A percentile compares a stretch with the other conserved stretches of the same genome.
These are phyloP conservation scores for Lepidium didymum DNA, from an alignment of 345 rosid species.

Conservation along the genomic window DNA sequence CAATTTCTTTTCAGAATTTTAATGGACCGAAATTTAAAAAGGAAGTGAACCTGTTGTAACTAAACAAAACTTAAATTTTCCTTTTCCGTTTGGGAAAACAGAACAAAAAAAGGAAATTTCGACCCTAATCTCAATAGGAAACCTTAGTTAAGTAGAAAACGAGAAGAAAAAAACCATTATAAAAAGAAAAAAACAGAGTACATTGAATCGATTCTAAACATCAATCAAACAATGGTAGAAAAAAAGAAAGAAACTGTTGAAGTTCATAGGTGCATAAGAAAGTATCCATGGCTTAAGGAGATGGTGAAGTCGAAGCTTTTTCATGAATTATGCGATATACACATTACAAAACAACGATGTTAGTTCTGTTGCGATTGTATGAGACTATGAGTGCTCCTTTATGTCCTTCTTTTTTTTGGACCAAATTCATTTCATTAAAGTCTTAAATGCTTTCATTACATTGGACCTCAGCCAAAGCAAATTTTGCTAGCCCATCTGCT, in stretches of 20 bases:
- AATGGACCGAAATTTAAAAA: not conserved
- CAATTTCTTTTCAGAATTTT: not conserved
- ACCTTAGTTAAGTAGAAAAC: not conserved
- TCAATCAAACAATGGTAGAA: not conserved
- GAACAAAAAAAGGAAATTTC: not conserved
- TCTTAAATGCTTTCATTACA: too few relatives aligned
- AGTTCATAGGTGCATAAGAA: not conserved
- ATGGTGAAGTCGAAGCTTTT: conserved; percentile 15
- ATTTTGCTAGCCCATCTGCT: too few relatives aligned
- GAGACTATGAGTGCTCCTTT: too few relatives aligned
- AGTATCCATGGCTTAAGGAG: conserved; percentile 17
- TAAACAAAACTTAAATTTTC: not conserved
- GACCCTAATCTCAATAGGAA: not conserved
- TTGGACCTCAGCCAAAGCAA: too few relatives aligned
- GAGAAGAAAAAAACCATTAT: not conserved
- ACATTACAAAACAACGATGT: not conserved
- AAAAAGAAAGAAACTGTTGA: not conserved
- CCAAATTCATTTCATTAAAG: too few relatives aligned
- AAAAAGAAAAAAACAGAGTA: not conserved
- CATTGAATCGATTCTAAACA: not conserved
- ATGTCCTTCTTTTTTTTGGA: too few relatives aligned
- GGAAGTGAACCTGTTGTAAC: not conserved
- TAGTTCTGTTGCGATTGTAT: conserved; percentile 24
- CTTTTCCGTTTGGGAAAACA: not conserved
- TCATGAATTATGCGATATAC: conserved; percentile 12